phyloP scores from a whole-genome alignment of 2,329 filamentous ascomycete species.

The Alternaria triticina region DNA sequence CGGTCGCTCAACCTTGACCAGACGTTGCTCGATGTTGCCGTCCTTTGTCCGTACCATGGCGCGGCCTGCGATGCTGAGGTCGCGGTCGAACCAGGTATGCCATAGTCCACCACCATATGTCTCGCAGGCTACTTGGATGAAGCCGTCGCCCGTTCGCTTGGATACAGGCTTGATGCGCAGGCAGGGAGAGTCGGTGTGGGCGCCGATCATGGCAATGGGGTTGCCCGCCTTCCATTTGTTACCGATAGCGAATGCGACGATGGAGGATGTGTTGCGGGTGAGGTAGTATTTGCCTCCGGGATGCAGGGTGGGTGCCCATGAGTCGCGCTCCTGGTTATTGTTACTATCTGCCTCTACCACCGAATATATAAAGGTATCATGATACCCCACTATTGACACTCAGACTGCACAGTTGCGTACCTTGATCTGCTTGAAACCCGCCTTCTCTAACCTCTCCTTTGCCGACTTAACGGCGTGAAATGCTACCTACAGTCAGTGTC shows the following conservation, averaged over 20 bases:
- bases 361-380: not conserved
- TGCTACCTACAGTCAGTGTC: slow-evolving; percentile 59
- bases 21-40: slow-evolving; percentile 78
- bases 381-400: not conserved
- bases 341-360: not conserved
- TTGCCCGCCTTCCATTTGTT: slow-evolving; percentile 91
- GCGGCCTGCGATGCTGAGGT: slow-evolving; percentile 87
- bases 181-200: slow-evolving; percentile 93
- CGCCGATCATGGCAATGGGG: slow-evolving; percentile 88
- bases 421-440: slow-evolving; percentile 85
- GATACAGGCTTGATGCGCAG: slow-evolving; percentile 93
- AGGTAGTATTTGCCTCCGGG: slow-evolving; percentile 96
- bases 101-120: slow-evolving; percentile 96
- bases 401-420: not conserved
- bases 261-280: slow-evolving; percentile 89
- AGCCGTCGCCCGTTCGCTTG: slow-evolving; percentile 85
- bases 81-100: slow-evolving; percentile 98
- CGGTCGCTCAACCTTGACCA: slow-evolving; percentile 89
- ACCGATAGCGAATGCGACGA: slow-evolving; percentile 91
- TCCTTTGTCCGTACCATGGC: slow-evolving; percentile 78
- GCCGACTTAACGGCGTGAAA: slow-evolving; percentile 91
- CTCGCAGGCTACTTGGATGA: slow-evolving; percentile 93
- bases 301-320: slow-evolving; percentile 79
- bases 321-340: slow-evolving; percentile 74
- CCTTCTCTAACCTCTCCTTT: slow-evolving; percentile 75